A percentile compares a stretch with the other conserved stretches of the same genome.
These are phyloP conservation scores for Amanita inopinata DNA, from an alignment of 768 basidiomycete genomes.

Conservation along the genomic window DNA sequence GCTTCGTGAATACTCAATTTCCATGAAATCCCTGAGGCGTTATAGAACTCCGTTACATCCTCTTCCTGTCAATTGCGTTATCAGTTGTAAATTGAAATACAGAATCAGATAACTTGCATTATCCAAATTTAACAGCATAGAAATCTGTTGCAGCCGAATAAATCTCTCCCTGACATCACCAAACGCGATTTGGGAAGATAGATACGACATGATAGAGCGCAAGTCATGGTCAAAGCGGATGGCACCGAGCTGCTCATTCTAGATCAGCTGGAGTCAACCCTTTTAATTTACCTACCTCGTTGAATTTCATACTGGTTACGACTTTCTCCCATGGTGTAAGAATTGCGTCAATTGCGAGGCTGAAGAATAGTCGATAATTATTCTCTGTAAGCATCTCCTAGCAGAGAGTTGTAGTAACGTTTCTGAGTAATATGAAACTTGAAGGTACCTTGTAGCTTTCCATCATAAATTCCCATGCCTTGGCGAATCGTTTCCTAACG, in stretches of 20 bases:
- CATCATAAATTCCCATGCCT: conserved; percentile 76
- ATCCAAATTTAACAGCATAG: conserved; percentile 85
- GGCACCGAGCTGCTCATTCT: conserved; percentile 82
- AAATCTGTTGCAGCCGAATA: conserved; percentile 83
- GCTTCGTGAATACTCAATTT: conserved; percentile 73
- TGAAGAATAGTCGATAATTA: conserved; percentile 84
- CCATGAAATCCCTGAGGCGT: conserved; percentile 87
- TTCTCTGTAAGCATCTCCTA: conserved; percentile 82
- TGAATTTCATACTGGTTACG: conserved; percentile 70
- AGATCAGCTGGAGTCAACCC: too few species aligned
- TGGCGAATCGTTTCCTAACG: conserved; percentile 84
- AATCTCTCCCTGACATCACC: conserved; percentile 93
- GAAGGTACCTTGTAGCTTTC: conserved; percentile 76
- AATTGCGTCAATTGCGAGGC: conserved; percentile 75
- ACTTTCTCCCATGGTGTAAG: conserved; percentile 96
- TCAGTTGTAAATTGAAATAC: conserved; percentile 6
- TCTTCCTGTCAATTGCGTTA: conserved; percentile 54
- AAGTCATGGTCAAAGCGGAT: conserved; percentile 93
- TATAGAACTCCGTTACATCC: conserved; percentile 91
- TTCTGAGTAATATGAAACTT: not conserved
- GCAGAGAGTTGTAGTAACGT: not conserved
- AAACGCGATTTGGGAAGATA: conserved; percentile 82
- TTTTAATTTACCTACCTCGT: conserved; percentile 79
- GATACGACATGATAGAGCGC: conserved; percentile 70
- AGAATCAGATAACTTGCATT: conserved; percentile 33